Base-by-base conservation (phyloP, 2,329 filamentous ascomycete genomes). In the Exophiala dermatitidis region DNA sequence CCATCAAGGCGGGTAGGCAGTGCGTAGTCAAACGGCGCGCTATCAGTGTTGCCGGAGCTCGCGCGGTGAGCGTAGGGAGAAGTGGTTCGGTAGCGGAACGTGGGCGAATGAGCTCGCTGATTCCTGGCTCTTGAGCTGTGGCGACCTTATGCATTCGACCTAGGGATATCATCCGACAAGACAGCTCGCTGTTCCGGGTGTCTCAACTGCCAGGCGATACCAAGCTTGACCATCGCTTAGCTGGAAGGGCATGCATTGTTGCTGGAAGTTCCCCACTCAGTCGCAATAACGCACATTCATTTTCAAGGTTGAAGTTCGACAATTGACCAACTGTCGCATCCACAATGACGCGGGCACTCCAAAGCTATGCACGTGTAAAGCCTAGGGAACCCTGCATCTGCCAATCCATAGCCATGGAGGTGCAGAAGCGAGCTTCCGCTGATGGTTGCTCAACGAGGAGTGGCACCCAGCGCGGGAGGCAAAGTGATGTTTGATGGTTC, bases 181-280 rank as follows among this genome's bases (percentile, higher is more conserved):
- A 31, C 8, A 45, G 32, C 4, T 10, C 32, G 42, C 31, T 36
- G 19, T 36, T 12, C 28, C 32, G 12, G 44, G 31, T 10, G 32
- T 30, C 7, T 33, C 30, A 53, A 49, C 49, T 41, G 51, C 33
- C 43, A 29, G 26, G 36, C 7, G 38, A 32, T 28, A 40, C 19
- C 7, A 31, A 12, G 46, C 40, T 36, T 46, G 41, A 37, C 44
- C 37, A 19, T 52, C 36, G 50, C 50, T 52, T 52, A 52, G 38
- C 43, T 32, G 10, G 19, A 4, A 10, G 30, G 8, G 10, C n/a
- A 46, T 28, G 43, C 6, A 33, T 10, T 32, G 8, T 9, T 32
- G 29, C 19, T 1, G n/a, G n/a, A 46, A 36, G 6, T 4, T 28
- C 19, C n/a, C 44, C 44, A 46, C 44, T 36, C 3, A 19, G 5